Evolutionary conservation across 805 yeast genomes (phyloP).

Genomic region (Diddensiella transvaalensis): DNA sequence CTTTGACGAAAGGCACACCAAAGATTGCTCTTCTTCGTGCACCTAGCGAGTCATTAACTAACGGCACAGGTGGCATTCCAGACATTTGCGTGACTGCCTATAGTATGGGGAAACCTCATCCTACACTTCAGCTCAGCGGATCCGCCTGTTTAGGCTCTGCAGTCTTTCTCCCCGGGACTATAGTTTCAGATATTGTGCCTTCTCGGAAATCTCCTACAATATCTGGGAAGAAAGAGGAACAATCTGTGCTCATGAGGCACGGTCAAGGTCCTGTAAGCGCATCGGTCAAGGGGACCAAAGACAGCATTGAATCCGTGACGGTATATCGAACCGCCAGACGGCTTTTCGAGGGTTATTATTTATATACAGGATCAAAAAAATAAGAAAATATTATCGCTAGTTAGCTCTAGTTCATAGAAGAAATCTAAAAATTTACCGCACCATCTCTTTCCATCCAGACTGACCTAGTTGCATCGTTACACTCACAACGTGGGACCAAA

Average conservation of each 20-base stretch:
- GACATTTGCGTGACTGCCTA: slow-evolving; percentile 9
- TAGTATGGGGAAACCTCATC: slow-evolving; percentile 13
- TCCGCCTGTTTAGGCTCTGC: slow-evolving; percentile 8
- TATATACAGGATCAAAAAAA: not conserved
- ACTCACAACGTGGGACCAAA: slow-evolving; percentile 3
- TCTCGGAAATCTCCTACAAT: not conserved
- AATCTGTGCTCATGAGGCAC: not conserved
- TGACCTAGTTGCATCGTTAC: not conserved
- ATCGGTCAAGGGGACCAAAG: not conserved
- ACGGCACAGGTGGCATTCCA: not conserved
- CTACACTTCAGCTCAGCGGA: slow-evolving; percentile 10
- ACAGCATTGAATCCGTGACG: not conserved
- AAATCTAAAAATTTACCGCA: not conserved
- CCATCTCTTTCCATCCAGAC: slow-evolving; percentile 4
- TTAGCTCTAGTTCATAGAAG: not conserved
- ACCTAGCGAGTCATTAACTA: not conserved
- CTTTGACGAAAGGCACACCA: slow-evolving; percentile 5
- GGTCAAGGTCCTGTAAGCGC: slow-evolving; percentile 1
- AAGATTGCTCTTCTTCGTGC: slow-evolving; percentile 2
- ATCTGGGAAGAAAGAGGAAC: not conserved
- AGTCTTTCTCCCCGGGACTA: slow-evolving; percentile 5
- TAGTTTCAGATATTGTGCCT: not conserved
- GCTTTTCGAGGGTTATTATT: slow-evolving; percentile 5
- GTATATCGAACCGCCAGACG: slow-evolving; percentile 8
- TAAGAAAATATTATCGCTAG: too few species aligned